Evolutionary conservation across 345 rosid species (phyloP), one percentile per base, ranked within the genome.

Genomic region (Eucalyptus fibrosa): DNA sequence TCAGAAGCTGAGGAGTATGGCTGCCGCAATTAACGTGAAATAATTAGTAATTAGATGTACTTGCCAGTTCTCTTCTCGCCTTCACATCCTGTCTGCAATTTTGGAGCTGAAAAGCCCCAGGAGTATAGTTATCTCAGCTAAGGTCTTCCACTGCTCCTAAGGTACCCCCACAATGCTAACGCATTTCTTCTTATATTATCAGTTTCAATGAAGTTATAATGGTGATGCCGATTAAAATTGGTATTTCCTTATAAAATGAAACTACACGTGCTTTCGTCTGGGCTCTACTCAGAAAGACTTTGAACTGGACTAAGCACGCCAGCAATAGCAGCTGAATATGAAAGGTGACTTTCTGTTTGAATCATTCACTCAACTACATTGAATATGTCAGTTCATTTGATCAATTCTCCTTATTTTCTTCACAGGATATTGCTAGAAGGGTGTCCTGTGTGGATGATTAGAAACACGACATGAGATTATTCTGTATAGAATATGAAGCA

Each of bases 1-100:
- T 86, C 95, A 93, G 93, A 97, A 94, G 95, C 95, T 98, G 91
- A 96, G 99, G 92, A 96, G 56, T 90, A 96, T 98, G 99, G 99
- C 99, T 90, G 98, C 99, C 89, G 98, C 98, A 24, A 94, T 97
- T 89, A 98, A 98, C 90, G 92, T 97, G 90, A 96, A 97, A 92
- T 98, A 93, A 93, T 89, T 77, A 77, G 30, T 40, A 77, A 37
- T 77, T 77, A 77, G 47, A 13, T 77, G 42, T 77, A 40, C 47
- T 40, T 77, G 83, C 85, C 47, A 77, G 85, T 77, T 77, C 47
- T 40, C 47, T 77, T 40, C 85, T 77, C 1, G 30, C 30, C 85
- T 77, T 21, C 16, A 77, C 85, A 77, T 77, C 47, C 85, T 40
- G 82, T 72, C 82, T 37, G 85, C 85, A 40, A 40, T 19, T 77